A percentile compares a stretch with the other conserved stretches of the same genome.
Conservation (phyloP, 805 yeast genomes). For the Barnettozyma wickerhamii region DNA sequence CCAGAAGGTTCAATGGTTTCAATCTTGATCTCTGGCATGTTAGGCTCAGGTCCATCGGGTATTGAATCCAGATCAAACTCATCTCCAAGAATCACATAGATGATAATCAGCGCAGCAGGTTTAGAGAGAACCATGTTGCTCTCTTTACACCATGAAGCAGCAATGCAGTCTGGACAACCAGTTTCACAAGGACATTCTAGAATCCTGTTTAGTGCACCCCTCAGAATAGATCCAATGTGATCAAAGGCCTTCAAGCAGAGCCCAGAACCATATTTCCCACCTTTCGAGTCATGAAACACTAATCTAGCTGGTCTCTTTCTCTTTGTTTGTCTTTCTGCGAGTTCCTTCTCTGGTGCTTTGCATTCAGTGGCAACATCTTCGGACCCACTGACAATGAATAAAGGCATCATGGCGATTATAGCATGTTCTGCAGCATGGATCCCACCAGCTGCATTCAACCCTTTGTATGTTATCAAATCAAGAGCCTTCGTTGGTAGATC, state of each 20-base stretch:
- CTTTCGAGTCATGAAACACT: constrained; percentile 78
- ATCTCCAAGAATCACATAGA: constrained; percentile 57
- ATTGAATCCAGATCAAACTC: constrained; percentile 43
- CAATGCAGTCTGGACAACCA: constrained; percentile 79
- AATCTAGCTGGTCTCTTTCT: constrained; percentile 85
- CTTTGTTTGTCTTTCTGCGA: constrained; percentile 66
- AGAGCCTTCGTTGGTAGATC: constrained; percentile 72
- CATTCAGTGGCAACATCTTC: constrained; percentile 90
- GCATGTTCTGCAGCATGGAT: constrained; percentile 98
- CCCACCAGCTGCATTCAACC: constrained; percentile 75
- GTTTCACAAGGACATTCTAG: constrained; percentile 65
- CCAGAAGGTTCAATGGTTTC: constrained; percentile 63
- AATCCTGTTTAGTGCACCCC: constrained; percentile 54
- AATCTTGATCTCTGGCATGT: constrained; percentile 62
- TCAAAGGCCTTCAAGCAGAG: constrained; percentile 76
- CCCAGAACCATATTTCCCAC: constrained; percentile 79
- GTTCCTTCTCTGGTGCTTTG: constrained; percentile 96
- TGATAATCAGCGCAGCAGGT: constrained; percentile 71
- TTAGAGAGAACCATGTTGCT: constrained; percentile 79
- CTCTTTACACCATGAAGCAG: constrained; percentile 78
- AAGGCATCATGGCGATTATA: constrained; percentile 71
- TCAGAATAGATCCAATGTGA: constrained; percentile 61
- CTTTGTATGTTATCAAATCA: constrained; percentile 50
- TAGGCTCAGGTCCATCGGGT: constrained; percentile 69
- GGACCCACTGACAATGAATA: constrained; percentile 64